Evolutionary conservation across 23 red algal genomes (phyloP).

Genomic region (Agarophyton chilense): DNA sequence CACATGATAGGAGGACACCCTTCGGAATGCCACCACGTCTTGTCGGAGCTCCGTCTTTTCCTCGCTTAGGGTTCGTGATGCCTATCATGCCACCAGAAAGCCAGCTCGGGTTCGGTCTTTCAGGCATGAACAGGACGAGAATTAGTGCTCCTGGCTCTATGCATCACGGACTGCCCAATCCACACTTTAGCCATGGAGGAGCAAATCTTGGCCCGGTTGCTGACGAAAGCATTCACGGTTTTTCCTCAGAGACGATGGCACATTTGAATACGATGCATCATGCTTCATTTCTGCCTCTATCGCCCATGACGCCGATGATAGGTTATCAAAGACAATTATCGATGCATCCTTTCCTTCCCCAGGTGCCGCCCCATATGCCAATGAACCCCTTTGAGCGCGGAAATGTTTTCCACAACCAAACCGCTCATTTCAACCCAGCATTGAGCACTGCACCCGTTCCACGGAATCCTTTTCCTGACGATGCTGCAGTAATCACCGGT

Average conservation of each 20-base stretch:
- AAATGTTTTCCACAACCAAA: background rate
- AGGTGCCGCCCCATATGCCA: background rate
- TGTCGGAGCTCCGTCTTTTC: slow-evolving; percentile 4
- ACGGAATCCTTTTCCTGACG: background rate
- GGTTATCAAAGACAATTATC: background rate
- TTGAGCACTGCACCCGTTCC: background rate
- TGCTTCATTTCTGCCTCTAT: background rate
- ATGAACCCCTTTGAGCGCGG: slow-evolving; percentile 18
- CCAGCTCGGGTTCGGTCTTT: background rate
- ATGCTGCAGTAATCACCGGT: no score
- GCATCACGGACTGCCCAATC: background rate
- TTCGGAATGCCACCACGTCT: background rate
- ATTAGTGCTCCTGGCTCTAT: background rate
- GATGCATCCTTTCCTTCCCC: background rate
- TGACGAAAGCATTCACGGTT: background rate
- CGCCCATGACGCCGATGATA: background rate
- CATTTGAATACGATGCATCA: background rate
- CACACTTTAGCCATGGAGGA: background rate
- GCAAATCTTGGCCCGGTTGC: background rate
- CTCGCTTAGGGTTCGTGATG: background rate
- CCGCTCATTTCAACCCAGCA: background rate
- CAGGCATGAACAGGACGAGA: background rate
- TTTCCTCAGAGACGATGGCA: background rate
- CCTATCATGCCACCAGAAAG: background rate
- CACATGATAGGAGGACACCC: background rate